phyloP scores from a whole-genome alignment of 2,329 filamentous ascomycete genomes.

The Ophiocordyceps robertsii region DNA sequence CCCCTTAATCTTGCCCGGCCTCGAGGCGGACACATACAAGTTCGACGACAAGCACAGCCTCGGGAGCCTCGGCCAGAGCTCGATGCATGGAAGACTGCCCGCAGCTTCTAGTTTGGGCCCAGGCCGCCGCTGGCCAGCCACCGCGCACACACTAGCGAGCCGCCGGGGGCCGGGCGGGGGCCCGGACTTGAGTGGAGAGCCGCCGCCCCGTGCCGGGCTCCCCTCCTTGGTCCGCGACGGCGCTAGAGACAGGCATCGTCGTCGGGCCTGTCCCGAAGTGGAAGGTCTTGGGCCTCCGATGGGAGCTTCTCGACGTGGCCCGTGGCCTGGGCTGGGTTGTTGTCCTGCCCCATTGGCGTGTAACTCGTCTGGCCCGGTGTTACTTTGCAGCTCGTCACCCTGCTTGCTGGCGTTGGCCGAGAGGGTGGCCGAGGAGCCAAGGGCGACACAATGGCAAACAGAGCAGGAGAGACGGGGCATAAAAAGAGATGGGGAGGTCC shows the following conservation, averaged over 20 bases:
- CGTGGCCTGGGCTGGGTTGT: not conserved
- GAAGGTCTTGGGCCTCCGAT: conserved; percentile 1
- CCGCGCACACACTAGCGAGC: not conserved
- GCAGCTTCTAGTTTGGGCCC: not conserved
- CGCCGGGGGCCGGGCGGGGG: not conserved
- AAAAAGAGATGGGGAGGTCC: too few relatives aligned
- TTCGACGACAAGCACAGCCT: too few relatives aligned
- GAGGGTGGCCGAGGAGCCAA: too few relatives aligned
- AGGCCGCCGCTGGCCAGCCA: not conserved
- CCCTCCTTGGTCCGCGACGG: not conserved
- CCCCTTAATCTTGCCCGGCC: too few relatives aligned
- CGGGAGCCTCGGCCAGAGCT: not conserved
- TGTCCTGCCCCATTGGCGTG: not conserved
- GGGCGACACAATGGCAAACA: too few relatives aligned
- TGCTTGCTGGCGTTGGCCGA: not conserved
- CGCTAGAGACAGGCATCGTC: not conserved
- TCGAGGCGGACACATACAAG: too few relatives aligned
- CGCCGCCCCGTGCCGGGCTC: not conserved
- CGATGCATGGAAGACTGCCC: not conserved
- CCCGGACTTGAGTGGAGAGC: not conserved
- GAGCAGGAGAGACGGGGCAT: too few relatives aligned
- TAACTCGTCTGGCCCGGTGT: not conserved
- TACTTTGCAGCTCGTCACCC: not conserved
- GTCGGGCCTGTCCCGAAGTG: not conserved
- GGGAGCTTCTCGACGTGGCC: not conserved